Base-by-base conservation (phyloP, 2,329 filamentous ascomycete genomes). In the Triangularia setosa region DNA sequence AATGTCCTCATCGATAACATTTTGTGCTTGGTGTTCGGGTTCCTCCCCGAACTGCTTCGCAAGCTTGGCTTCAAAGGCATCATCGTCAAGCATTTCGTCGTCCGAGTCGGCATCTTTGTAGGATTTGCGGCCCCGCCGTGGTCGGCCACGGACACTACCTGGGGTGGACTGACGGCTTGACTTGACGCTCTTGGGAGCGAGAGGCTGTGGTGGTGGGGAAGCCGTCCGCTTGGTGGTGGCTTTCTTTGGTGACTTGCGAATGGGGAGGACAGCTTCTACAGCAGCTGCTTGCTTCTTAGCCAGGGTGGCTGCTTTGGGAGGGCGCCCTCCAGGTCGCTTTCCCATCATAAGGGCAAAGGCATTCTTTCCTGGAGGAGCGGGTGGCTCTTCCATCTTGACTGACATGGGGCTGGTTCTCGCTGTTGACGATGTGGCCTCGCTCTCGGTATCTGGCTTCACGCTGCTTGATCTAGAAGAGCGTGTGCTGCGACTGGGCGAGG, bases 11-110 rank as follows among this genome's bases (percentile, higher is more conserved):
- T 27, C 40, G 6, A 52, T 6, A 24, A 24, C 58, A 25, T 18
- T 48, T 9, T 23, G 40, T 18, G n/a, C 40, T n/a, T 48, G 11
- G 9, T 11, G 21, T 18, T 48, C 58, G 35, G 82, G 78, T 11
- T 79, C 77, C 0, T 77, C 73, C 1, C 75, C 78, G 24, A 87
- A 77, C 65, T 90, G 86, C 2, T 87, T 80, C 5, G 90, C 89
- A 1, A 96, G 80, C 68, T 90, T 90, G 0, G 87, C 84, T 74
- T 97, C 93, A 72, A 95, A 98, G 68, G 92, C 89, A 28, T 90
- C 85, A 68, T 98, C 94, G 5, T 90, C 93, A 9, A 97, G 79
- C 67, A 79, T 76, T 61, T 87, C 84, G 28, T 86, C 84, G 44
- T 88, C 86, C 1, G 84, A 84, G 33, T 91, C 78, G 69, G 86